These are phyloP conservation scores for Quillaja saponaria DNA, from an alignment of 306 rosid genomes.

Conservation along the genomic window DNA sequence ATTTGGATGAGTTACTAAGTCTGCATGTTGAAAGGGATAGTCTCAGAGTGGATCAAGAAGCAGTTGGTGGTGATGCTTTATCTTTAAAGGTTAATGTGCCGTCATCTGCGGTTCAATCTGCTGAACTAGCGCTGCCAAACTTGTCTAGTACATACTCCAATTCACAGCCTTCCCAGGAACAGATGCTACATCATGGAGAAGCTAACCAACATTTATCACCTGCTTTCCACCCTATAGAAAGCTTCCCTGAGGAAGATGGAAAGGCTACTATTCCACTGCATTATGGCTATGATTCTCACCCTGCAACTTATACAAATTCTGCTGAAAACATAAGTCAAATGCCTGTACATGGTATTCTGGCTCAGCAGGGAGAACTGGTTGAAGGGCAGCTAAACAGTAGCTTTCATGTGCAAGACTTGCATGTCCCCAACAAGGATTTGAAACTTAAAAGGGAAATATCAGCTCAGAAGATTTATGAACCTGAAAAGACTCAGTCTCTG, in stretches of 20 bases:
- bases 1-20: conserved; percentile 59
- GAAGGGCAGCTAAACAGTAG: conserved; percentile 31
- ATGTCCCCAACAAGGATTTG: conserved; percentile 27
- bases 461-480: conserved; percentile 23
- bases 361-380: conserved; percentile 37
- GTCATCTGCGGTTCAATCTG: conserved; percentile 41
- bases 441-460: conserved; percentile 30
- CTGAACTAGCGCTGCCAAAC: conserved; percentile 48
- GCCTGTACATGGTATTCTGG: conserved; percentile 23
- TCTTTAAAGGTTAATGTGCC: conserved; percentile 46
- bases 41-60: conserved; percentile 38
- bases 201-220: conserved; percentile 44
- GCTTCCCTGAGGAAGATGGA: conserved; percentile 37
- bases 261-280: conserved; percentile 33
- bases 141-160: conserved; percentile 50
- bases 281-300: too few species aligned
- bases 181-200: conserved; percentile 43
- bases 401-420: conserved; percentile 30
- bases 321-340: conserved; percentile 26
- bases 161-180: conserved; percentile 46
- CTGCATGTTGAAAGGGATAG: conserved; percentile 55
- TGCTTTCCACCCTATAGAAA: conserved; percentile 27
- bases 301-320: conserved; percentile 24
- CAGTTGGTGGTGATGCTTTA: conserved; percentile 40
- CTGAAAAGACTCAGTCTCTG: too few species aligned